A percentile compares a stretch with the other conserved stretches of the same genome.
Conservation (phyloP, 345 rosid genomes). For the Syzygium aqueum region DNA sequence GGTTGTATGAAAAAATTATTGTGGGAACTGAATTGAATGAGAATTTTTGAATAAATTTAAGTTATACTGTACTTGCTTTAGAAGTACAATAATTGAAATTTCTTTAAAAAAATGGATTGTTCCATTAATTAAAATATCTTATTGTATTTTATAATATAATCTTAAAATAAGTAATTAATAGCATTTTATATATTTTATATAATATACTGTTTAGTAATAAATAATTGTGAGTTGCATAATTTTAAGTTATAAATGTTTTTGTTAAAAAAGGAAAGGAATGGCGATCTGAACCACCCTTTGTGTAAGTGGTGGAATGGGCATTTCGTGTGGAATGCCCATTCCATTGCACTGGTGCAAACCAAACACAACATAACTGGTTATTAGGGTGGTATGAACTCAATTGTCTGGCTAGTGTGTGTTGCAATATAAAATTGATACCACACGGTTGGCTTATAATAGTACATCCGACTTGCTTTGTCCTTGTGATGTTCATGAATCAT, state of each 20-base stretch:
- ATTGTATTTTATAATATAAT: not conserved
- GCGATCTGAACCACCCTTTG: not conserved
- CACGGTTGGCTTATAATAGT: not conserved
- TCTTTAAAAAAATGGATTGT: not conserved
- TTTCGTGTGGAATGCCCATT: not conserved
- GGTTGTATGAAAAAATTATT: not conserved
- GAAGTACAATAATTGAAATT: not conserved
- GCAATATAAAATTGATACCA: not conserved
- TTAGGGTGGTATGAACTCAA: not conserved
- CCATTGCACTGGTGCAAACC: not conserved
- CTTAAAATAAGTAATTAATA: not conserved
- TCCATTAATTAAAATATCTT: not conserved
- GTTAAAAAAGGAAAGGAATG: not conserved
- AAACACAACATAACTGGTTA: not conserved
- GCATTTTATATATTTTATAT: not conserved
- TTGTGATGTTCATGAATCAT: not conserved
- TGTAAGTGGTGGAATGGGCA: not conserved
- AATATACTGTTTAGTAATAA: too few species aligned
- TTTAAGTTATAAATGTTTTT: not conserved
- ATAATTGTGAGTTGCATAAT: not conserved
- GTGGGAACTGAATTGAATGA: not conserved
- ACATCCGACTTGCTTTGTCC: not conserved
- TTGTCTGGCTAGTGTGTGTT: not conserved
- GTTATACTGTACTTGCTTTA: not conserved
- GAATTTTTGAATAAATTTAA: not conserved